phyloP scores from a whole-genome alignment of 1,139 yeast genomes.

The Magnusiomyces suaveolens region DNA sequence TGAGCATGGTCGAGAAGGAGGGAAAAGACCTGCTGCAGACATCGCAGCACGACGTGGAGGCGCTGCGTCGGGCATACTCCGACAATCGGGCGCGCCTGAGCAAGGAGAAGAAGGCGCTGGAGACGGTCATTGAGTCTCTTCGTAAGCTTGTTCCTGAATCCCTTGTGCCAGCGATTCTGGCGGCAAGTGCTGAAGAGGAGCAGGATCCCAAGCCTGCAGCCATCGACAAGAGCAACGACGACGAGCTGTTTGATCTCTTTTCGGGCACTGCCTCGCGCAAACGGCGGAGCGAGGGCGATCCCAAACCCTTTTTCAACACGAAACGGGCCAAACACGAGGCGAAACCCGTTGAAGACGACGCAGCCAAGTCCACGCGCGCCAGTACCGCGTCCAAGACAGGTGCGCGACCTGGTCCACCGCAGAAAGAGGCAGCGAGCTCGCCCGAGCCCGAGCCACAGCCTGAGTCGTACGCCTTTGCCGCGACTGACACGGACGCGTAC shows the following conservation, averaged over 20 bases:
- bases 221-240: not conserved
- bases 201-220: not conserved
- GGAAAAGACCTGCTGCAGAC: not conserved
- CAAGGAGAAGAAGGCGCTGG: conserved; percentile 13
- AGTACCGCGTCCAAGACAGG: not conserved
- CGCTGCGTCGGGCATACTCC: conserved; percentile 7
- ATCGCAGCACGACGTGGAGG: conserved; percentile 8
- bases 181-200: not conserved
- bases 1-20: not conserved
- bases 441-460: too few relatives aligned
- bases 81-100: conserved; percentile 6
- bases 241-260: not conserved
- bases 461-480: not conserved
- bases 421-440: too few relatives aligned
- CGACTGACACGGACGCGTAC: conserved; percentile 1
- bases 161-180: not conserved
- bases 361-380: too few relatives aligned
- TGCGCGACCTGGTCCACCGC: too few relatives aligned
- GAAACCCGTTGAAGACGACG: not conserved
- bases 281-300: not conserved
- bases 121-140: conserved; percentile 11
- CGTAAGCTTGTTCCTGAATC: conserved; percentile 13
- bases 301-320: not conserved
- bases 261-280: not conserved
- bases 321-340: not conserved